Base-by-base conservation (phyloP, 2,329 filamentous ascomycete genomes). In the Teratosphaeria pseudoeucalypti region DNA sequence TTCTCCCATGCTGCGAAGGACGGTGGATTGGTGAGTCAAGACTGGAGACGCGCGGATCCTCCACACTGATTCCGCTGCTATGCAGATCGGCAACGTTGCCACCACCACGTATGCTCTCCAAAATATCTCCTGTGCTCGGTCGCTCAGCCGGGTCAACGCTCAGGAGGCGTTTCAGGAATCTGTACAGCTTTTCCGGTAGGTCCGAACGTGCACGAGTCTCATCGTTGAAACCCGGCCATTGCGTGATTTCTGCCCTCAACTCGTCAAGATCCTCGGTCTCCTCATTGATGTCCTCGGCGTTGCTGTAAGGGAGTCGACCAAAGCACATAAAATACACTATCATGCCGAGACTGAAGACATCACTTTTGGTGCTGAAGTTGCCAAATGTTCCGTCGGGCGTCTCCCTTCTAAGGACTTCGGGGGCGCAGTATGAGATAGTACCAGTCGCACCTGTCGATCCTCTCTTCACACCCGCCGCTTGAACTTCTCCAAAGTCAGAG, bases 291-390 rank as follows among this genome's bases (percentile, higher is more conserved):
- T 87, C 81, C 70, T 97, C 92, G 57, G 92, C 90, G 66, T 87
- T 89, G 27, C 77, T 80, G 70, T 97, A 99, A 0, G 94, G 94
- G 11, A 99, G 80, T 54, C 87, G 82, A 1, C 88, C 90, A 71
- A 99, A 99, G 72, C 94, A 99, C 81, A 99, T 88, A 70, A 99
- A 99, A 73, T 97, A 95, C 3, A 99, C 81, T 59, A 97, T 97
- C 92, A 99, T 96, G 55, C 94, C 94, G 0, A 99, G 78, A 0
- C 92, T 96, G 74, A 99, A 99, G n/a, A 99, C 88, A 70, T 99
- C 94, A 0, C 92, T 96, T 71, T 97, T 99, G 29, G 90, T 92
- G 0, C 91, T 96, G 69, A 99, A 99, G 70, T 97, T 96, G 7
- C 89, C 91, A 67, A 89, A 92, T 0, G 82, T 82, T 0, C 92